Conservation (phyloP, 2,329 filamentous ascomycete genomes). For the Xenosphaeropsis pyriputrescens region DNA sequence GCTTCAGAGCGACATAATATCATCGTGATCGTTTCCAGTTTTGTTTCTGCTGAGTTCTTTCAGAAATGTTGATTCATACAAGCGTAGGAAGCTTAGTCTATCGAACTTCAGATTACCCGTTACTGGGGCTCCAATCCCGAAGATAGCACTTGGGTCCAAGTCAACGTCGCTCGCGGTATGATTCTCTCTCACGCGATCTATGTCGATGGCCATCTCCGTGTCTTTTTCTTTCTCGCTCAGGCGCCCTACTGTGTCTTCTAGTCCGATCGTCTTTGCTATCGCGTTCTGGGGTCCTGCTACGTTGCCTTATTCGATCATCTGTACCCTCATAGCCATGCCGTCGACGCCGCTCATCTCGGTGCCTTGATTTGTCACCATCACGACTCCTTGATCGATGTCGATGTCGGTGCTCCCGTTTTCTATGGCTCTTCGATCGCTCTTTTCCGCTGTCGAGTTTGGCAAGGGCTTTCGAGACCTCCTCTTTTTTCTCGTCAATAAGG, state of each 20-base stretch:
- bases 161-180: not conserved
- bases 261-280: slow-evolving; percentile 4
- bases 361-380: slow-evolving; percentile 1
- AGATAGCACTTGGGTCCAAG: too few species aligned
- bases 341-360: slow-evolving; percentile 1
- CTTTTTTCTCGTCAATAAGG: slow-evolving; percentile 79
- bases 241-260: not conserved
- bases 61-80: too few species aligned
- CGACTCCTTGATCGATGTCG: slow-evolving; percentile 9
- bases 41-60: too few species aligned
- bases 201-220: not conserved
- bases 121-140: too few species aligned
- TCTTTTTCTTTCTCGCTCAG: not conserved
- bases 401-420: slow-evolving; percentile 11
- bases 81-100: too few species aligned
- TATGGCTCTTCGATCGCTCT: slow-evolving; percentile 8
- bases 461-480: slow-evolving; percentile 64
- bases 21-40: too few species aligned
- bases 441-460: slow-evolving; percentile 27
- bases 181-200: slow-evolving; percentile 1
- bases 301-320: slow-evolving; percentile 1
- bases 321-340: not conserved
- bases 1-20: too few species aligned
- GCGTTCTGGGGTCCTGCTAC: not conserved
- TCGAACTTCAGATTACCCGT: too few species aligned